Evolutionary conservation across 495 filamentous ascomycete species (phyloP), one percentile per base, ranked within the genome.

Genomic region (Penicillium goetzii): DNA sequence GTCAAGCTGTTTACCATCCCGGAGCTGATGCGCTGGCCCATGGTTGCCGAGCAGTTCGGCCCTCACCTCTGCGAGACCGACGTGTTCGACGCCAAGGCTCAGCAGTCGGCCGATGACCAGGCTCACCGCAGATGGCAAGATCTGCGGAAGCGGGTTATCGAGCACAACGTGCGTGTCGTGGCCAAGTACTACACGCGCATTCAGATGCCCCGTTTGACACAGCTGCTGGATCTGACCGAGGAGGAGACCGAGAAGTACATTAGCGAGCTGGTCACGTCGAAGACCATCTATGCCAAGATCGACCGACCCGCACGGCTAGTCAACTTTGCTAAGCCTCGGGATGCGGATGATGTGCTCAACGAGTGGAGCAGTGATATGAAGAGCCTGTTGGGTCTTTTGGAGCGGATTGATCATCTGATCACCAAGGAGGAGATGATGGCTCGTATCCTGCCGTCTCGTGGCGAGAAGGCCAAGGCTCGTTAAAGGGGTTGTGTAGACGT

Each of bases 361-460:
- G 96, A 97, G 76, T 99, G 95, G 95, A 97, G 93, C 76, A 90
- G 89, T 68, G 94, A 97, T 72, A 97, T 99, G 96, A 97, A 96
- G 90, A 95, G 89, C 72, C 80, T 99, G 63, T 82, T 99, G 60
- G 96, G 93, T 12, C 77, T 96, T 63, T 72, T 99, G 74, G 95
- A 99, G 82, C 84, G 95, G 50, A 94, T 99, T 64, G 95, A 98
- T 76, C 95, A 99, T 80, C 81, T 99, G 74, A 99, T 99, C 70
- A 98, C 95, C 57, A 99, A 98, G 86, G 96, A 98, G 82, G 96
- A 98, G 84, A 99, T 99, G 95, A 99, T 99, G 95, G 95, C 95
- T 38, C 84, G 93, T 55, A 98, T 98, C 64, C 88, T 92, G 74
- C 92, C 90, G 6, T 78, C 87, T 30, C 86, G 86, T 61, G 76